Evolutionary conservation across 371 early-diverging fungal species (phyloP), one percentile per base, ranked within the genome.

Genomic region (Rhizopus stolonifer): DNA sequence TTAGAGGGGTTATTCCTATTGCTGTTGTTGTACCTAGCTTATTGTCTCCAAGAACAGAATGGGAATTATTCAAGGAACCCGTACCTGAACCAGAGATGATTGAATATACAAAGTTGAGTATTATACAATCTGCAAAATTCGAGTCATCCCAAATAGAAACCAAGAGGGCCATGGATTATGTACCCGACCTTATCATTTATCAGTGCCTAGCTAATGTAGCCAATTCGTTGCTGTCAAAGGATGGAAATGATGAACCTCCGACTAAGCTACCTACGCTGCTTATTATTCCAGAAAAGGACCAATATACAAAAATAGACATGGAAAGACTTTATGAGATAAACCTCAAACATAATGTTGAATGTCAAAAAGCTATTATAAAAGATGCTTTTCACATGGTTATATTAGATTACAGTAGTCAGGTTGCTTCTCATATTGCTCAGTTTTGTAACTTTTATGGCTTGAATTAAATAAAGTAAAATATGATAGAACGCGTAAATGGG

Each of bases 301-400:
- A 13, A 1, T 54, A 63, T 7, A 68, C 69, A 7, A 25, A 36
- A 21, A 7, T 25, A 11, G 63, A 58, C 15, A 60, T 72, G 64
- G 48, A 55, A 9, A 22, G 31, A 8, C 61, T 69, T 52, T 54
- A 65, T 25, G n/a, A 48, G 9, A 26, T 57, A 0, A 65, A 68
- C 33, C 22, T 24, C 3, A n/a, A 50, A 31, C 21, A 53, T 4
- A 54, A 46, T 14, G 52, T 68, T 2, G 29, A 38, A 4, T 59
- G 49, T 26, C 38, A 33, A 10, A 17, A 53, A 1, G 31, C 33
- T 5, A 29, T 46, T 1, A 54, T 72, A 9, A 25, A 46, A 6
- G 19, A 61, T 43, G 51, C 72, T 21, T 66, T 68, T 0, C 76
- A 75, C 31, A 60, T 72, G 60, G 61, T 61, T 4, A 52, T 62